A percentile compares a stretch with the other conserved stretches of the same genome.
Conservation (phyloP, 176 grass and related monocot genomes). For the Triticum aestivum region IWGSC_CS_RefSeq_v2.1 NC_057794.1:286095421-286095920, state of each 20-base stretch:
- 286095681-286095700: no score
- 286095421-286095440: no score
- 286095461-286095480: no score
- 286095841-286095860: constrained; percentile 44
- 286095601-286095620: not conserved
- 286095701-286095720: no score
- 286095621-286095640: not conserved
- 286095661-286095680: no score
- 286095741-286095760: constrained; percentile 11
- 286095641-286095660: not conserved
- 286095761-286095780: constrained; percentile 20
- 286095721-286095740: not conserved
- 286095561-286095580: constrained; percentile 3
- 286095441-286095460: no score
- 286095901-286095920: constrained; percentile 76
- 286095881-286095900: constrained; percentile 79
- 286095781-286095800: not conserved
- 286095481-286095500: no score
- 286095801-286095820: constrained; percentile 12
- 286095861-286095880: constrained; percentile 89
- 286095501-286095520: constrained; percentile 14
- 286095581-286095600: not conserved
- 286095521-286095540: not conserved
- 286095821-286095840: not conserved
- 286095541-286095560: not conserved